Percentiles rank a stretch among this genome's conserved stretches.
These are phyloP conservation scores for Verticillium longisporum DNA, from an alignment of 2,329 filamentous ascomycete species.

Conservation along the genomic window DNA sequence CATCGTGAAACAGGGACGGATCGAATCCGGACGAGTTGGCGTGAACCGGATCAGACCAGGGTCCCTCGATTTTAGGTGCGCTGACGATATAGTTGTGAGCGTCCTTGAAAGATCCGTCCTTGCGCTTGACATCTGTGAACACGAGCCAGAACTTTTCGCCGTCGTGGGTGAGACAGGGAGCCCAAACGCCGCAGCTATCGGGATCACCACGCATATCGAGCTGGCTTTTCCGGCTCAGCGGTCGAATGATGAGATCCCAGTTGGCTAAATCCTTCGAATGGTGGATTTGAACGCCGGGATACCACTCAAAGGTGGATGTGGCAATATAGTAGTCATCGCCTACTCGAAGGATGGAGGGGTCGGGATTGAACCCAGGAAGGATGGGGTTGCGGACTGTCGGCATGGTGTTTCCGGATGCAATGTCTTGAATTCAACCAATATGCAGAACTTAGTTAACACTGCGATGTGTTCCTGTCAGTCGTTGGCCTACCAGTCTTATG, in stretches of 20 bases:
- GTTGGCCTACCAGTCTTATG: neutral
- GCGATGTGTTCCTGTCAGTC: too few relatives aligned
- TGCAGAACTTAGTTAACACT: too few relatives aligned
- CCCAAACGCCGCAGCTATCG: conserved; percentile 57
- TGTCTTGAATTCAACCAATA: too few relatives aligned
- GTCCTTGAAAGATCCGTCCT: conserved; percentile 60
- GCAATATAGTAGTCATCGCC: conserved; percentile 49
- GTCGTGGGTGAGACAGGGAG: conserved; percentile 56
- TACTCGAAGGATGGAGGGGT: conserved; percentile 46
- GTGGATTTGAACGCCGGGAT: conserved; percentile 47
- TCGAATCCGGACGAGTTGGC: conserved; percentile 58
- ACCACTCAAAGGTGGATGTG: conserved; percentile 50
- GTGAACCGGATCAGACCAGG: conserved; percentile 56
- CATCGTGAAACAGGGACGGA: conserved; percentile 52
- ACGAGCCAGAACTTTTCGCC: conserved; percentile 56
- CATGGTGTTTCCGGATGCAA: conserved; percentile 25
- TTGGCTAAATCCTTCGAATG: conserved; percentile 46
- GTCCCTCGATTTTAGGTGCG: conserved; percentile 44
- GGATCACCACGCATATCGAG: conserved; percentile 53
- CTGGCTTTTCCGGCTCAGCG: conserved; percentile 41
- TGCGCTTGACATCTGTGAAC: conserved; percentile 60
- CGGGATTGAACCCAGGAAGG: conserved; percentile 49
- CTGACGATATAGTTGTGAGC: conserved; percentile 57
- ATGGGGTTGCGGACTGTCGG: conserved; percentile 45
- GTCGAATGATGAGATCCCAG: conserved; percentile 40